Conservation (phyloP, 2,329 filamentous ascomycete genomes). For the Colletotrichum sp. region DNA sequence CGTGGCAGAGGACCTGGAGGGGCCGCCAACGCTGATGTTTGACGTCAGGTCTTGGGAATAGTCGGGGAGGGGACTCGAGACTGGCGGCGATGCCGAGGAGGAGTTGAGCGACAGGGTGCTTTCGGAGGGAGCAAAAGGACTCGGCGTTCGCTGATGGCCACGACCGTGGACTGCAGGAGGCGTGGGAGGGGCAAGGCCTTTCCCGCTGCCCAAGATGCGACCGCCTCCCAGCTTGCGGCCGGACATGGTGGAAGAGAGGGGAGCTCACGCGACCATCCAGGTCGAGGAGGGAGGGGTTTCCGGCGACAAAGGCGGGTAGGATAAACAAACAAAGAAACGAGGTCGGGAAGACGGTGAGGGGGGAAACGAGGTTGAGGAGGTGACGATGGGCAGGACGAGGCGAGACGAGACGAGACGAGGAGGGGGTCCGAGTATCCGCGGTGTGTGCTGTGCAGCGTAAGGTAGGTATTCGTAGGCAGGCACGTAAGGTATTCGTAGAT, state of each 20-base stretch:
- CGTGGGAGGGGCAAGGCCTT: conserved; percentile 73
- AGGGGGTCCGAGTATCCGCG: not conserved
- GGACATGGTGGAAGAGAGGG: conserved; percentile 66
- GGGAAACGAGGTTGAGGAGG: not conserved
- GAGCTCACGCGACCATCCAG: conserved; percentile 17
- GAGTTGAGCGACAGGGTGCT: conserved; percentile 83
- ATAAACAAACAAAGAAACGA: conserved; percentile 23
- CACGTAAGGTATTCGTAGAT: not conserved
- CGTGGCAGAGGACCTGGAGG: conserved; percentile 60
- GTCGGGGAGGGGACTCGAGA: conserved; percentile 68
- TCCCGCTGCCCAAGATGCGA: conserved; percentile 86
- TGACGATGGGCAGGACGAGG: not conserved
- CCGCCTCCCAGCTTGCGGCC: conserved; percentile 89
- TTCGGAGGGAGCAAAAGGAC: conserved; percentile 60
- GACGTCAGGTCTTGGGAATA: conserved; percentile 80
- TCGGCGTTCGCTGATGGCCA: conserved; percentile 48
- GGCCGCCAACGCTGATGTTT: conserved; percentile 72
- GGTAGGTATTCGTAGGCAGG: not conserved
- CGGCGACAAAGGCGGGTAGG: not conserved
- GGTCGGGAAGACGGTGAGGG: not conserved
- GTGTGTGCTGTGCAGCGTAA: not conserved
- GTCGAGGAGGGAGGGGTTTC: not conserved
- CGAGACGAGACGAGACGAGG: not conserved
- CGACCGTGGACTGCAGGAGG: conserved; percentile 35
- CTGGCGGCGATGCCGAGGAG: conserved; percentile 66